Evolutionary conservation across 116 monocot genomes (phyloP), one percentile per base, ranked within the genome.

Genomic region (Dioscorea cayenensis): DNA sequence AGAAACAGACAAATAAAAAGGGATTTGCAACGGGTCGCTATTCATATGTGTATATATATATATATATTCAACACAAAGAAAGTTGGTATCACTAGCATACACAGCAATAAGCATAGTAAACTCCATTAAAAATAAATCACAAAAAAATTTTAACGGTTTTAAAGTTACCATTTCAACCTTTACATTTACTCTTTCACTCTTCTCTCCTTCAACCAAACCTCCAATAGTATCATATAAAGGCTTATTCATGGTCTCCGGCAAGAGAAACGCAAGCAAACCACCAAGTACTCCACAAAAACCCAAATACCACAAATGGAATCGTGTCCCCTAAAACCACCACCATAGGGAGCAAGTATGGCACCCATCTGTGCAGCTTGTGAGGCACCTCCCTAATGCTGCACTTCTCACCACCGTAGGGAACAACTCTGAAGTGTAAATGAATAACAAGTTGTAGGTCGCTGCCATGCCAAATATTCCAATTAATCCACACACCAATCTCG

Each of bases 381-480:
- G 17, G 76, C 72, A 61, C 82, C 86, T 12, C 94, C 94, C 7
- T n/a, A 94, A 73, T 21, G 94, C 90, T 1, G 84, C 83, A 67
- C 79, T 93, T 77, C 93, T 73, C 73, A 93, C 93, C 67, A 71
- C 80, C 29, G 93, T 93, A 25, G 93, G 93, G 62, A 93, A 93
- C 52, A 93, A 81, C 87, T 93, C 89, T 27, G 83, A 73, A 32
- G 77, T 83, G 77, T 89, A 89, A 6, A 93, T 77, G 35, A 84
- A 86, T 49, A 89, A 27, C 66, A 89, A 51, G 38, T 89, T 80
- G 67, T 76, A 89, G 0, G 84, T 86, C 48, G 86, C 92, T 11
- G 92, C 82, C 78, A 83, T 77, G 28, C 82, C 82, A 51, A 90
- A 94, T 17, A 94, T 94, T 19, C 84, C 91, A 36, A 83, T 11